Evolutionary conservation across 2,329 filamentous ascomycete species (phyloP).

Genomic region (Nemania sp.): DNA sequence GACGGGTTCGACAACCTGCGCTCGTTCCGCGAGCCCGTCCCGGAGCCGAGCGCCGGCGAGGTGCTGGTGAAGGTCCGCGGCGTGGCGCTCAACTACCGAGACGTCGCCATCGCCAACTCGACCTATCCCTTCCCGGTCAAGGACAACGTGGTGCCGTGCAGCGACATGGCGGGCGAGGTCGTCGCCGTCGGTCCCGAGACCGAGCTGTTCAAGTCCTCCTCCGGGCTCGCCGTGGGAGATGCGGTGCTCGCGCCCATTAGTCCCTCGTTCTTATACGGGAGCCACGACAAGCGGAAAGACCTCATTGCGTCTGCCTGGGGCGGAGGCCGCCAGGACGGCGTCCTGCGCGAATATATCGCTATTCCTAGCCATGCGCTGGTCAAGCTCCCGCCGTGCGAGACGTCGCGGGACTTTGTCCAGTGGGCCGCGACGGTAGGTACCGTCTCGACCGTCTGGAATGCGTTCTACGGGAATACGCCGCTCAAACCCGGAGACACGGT

Average conservation of each 20-base stretch:
- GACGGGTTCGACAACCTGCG: conserved; percentile 32
- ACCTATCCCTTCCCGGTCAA: conserved; percentile 42
- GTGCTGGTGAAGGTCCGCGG: conserved; percentile 40
- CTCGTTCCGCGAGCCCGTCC: conserved; percentile 34
- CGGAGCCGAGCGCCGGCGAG: conserved; percentile 33
- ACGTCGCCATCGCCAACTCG: conserved; percentile 38
- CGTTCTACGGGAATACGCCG: conserved; percentile 48
- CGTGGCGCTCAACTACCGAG: conserved; percentile 44
- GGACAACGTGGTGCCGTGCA: conserved; percentile 43
- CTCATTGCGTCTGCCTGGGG: conserved; percentile 32
- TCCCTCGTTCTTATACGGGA: conserved; percentile 35
- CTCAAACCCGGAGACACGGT: conserved; percentile 48
- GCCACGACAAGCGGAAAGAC: conserved; percentile 25
- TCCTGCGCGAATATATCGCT: conserved; percentile 48
- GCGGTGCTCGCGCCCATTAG: conserved; percentile 38
- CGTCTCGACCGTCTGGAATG: conserved; percentile 54
- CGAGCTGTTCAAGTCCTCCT: neutral
- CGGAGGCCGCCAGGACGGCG: conserved; percentile 42
- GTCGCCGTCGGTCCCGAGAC: conserved; percentile 14
- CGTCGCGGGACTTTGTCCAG: conserved; percentile 40
- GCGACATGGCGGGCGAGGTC: conserved; percentile 44
- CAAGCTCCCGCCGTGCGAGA: conserved; percentile 41
- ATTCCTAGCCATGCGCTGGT: conserved; percentile 47
- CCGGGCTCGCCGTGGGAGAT: conserved; percentile 39
- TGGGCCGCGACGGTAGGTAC: conserved; percentile 49